Percentiles rank a stretch among this genome's conserved stretches.
phyloP scores from a whole-genome alignment of 2,329 filamentous ascomycete species.

The Xylaria sp. region DNA sequence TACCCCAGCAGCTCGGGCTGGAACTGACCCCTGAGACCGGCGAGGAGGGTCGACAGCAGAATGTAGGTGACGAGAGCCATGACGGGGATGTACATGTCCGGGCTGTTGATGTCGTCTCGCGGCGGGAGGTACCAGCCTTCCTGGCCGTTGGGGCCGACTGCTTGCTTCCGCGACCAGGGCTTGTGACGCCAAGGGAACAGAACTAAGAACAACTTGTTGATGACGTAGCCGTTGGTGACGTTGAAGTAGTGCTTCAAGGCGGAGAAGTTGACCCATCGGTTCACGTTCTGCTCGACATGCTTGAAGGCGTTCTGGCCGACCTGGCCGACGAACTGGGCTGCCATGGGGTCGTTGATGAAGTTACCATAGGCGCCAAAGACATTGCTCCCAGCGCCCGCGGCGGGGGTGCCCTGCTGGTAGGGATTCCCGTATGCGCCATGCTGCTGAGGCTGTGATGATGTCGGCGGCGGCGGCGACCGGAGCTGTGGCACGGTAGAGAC shows the following conservation, averaged over 20 bases:
- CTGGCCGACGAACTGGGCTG: slow-evolving; percentile 93
- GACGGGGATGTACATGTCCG: slow-evolving; percentile 96
- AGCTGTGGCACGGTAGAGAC: slow-evolving; percentile 98
- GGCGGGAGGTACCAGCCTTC: slow-evolving; percentile 88
- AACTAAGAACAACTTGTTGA: slow-evolving; percentile 91
- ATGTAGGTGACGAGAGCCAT: slow-evolving; percentile 99
- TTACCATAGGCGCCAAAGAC: slow-evolving; percentile 81
- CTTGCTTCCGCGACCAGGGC: slow-evolving; percentile 93
- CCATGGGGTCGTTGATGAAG: slow-evolving; percentile 91
- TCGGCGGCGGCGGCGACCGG: slow-evolving; percentile 88
- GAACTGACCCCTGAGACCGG: slow-evolving; percentile 89
- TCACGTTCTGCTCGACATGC: slow-evolving; percentile 95
- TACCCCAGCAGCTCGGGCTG: slow-evolving; percentile 92
- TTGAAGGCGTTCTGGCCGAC: slow-evolving; percentile 92
- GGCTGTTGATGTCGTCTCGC: slow-evolving; percentile 94
- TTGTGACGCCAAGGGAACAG: slow-evolving; percentile 98
- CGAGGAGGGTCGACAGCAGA: slow-evolving; percentile 88
- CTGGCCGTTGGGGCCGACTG: slow-evolving; percentile 74
- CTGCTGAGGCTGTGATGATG: slow-evolving; percentile 74
- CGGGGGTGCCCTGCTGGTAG: slow-evolving; percentile 71
- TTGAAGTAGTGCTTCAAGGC: slow-evolving; percentile 99
- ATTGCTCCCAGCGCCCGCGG: slow-evolving; percentile 62
- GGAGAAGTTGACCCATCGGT: slow-evolving; percentile 87
- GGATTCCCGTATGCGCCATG: slow-evolving; percentile 76
- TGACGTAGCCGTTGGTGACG: slow-evolving; percentile 95